A percentile compares a stretch with the other conserved stretches of the same genome.
phyloP scores from a whole-genome alignment of 164 flowering plant genomes.

The Dillenia turbinata region DNA sequence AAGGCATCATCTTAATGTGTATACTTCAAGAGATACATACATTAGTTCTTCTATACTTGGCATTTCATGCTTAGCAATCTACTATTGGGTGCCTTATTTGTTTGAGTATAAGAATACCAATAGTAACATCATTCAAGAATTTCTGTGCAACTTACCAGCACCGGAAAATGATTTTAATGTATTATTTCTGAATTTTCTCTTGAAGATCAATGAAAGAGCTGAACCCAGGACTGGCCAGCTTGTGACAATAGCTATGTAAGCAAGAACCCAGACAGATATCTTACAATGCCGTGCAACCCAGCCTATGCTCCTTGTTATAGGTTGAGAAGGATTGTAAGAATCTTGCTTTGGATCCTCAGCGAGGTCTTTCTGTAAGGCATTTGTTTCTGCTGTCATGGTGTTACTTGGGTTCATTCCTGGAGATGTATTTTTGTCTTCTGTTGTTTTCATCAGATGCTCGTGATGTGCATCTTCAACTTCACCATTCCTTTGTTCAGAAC shows the following conservation, averaged over 20 bases:
- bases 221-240: constrained; percentile 58
- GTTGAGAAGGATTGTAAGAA: constrained; percentile 16
- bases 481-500: constrained; percentile 11
- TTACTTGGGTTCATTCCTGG: constrained; percentile 2
- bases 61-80: too few relatives aligned
- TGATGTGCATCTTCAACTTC: constrained; percentile 5
- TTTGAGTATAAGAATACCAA: too few relatives aligned
- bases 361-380: constrained; percentile 1
- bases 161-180: constrained; percentile 14
- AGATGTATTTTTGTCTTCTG: constrained; percentile 2
- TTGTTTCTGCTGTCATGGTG: constrained; percentile 5
- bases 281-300: constrained; percentile 35
- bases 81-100: too few relatives aligned
- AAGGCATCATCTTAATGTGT: too few relatives aligned
- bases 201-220: constrained; percentile 25
- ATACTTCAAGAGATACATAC: too few relatives aligned
- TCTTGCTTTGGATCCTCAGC: constrained; percentile 15
- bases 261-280: constrained; percentile 45
- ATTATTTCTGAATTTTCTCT: constrained; percentile 25
- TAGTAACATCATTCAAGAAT: too few relatives aligned
- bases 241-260: constrained; percentile 38
- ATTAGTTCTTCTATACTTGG: too few relatives aligned
- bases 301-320: constrained; percentile 26
- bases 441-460: constrained; percentile 10
- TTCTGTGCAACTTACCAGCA: too few relatives aligned